Evolutionary conservation across 2,329 filamentous ascomycete species (phyloP), one percentile per base, ranked within the genome.

Genomic region (Microsporum canis): DNA sequence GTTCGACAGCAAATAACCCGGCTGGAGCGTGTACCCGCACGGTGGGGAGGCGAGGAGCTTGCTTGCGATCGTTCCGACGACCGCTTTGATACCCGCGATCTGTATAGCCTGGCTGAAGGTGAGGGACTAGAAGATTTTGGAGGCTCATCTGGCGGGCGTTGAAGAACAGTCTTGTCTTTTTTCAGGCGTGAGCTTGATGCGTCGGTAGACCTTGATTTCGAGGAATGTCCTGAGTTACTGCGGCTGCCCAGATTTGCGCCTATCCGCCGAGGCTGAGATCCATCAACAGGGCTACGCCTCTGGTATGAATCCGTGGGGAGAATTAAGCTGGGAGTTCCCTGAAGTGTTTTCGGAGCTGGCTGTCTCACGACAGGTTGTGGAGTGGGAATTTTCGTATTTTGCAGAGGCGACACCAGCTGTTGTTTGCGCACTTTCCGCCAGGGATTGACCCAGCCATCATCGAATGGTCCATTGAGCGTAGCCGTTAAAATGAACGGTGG

Each of bases 401-500:
- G 27, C 6, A 10, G 49, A 17, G 29, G 14, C 12, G 45, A 51
- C 27, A 34, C 12, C 27, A 12, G 39, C 6, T 29, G 38, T 59
- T n/a, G 10, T 29, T 34, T 59, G 27, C n/a, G 27, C 27, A 12
- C 29, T 33, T 58, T 60, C 56, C 63, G 70, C 78, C 78, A 79
- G 1, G 77, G 78, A 65, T 79, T 79, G 3, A 65, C 64, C 78
- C 78, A 80, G 31, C 66, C 71, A 29, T 71, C 62, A 3, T 75
- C 71, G 36, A 80, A 76, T 1, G 77, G 77, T 0, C 78, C 78
- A 49, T 69, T 72, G 23, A 80, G 68, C 6, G 72, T 71, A 10
- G 78, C 77, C 4, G 73, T 77, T 8, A 76, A 67, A 51, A 80
- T 79, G 60, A 77, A 78, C 7, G 77, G 67, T 14, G 71, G 71